These are phyloP conservation scores for Trichosporon sp. DNA, from an alignment of 1,284 basidiomycete species.

Conservation along the genomic window DNA sequence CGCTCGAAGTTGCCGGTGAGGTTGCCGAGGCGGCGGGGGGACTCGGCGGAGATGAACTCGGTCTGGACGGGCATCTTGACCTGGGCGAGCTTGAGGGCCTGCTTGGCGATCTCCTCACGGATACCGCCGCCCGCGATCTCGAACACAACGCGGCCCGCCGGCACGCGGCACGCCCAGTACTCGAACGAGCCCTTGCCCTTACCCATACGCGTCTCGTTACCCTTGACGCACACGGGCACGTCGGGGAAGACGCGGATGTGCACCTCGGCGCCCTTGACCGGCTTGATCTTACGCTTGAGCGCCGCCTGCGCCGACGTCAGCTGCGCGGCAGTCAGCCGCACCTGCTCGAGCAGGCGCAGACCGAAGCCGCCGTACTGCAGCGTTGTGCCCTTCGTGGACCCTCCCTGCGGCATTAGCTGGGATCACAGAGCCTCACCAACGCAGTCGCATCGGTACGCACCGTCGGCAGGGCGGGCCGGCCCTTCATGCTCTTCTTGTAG, in stretches of 20 bases:
- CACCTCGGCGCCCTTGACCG: constrained; percentile 83
- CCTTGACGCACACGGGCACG: constrained; percentile 96
- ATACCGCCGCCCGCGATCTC: constrained; percentile 90
- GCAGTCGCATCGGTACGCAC: constrained; percentile 19
- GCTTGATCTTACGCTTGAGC: constrained; percentile 84
- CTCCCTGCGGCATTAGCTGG: constrained; percentile 56
- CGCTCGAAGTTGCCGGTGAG: constrained; percentile 33
- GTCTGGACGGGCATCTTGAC: constrained; percentile 82
- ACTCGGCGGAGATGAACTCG: constrained; percentile 73
- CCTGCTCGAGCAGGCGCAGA: constrained; percentile 78
- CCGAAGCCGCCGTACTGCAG: constrained; percentile 84
- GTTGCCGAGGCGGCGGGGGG: constrained; percentile 72
- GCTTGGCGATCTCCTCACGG: constrained; percentile 85
- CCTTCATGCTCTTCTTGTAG: constrained; percentile 82
- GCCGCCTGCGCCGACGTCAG: constrained; percentile 80
- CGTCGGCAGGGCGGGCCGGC: constrained; percentile 59
- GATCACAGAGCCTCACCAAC: no score
- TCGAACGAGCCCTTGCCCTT: constrained; percentile 98
- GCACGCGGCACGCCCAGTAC: constrained; percentile 93
- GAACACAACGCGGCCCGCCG: constrained; percentile 87
- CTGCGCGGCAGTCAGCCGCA: constrained; percentile 85
- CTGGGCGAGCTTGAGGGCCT: constrained; percentile 84
- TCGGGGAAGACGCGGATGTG: constrained; percentile 92
- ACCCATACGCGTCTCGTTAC: constrained; percentile 99
- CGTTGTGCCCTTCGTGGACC: constrained; percentile 89